These are phyloP conservation scores for Diplodia mutila DNA, from an alignment of 2,329 filamentous ascomycete genomes.

Conservation along the genomic window DNA sequence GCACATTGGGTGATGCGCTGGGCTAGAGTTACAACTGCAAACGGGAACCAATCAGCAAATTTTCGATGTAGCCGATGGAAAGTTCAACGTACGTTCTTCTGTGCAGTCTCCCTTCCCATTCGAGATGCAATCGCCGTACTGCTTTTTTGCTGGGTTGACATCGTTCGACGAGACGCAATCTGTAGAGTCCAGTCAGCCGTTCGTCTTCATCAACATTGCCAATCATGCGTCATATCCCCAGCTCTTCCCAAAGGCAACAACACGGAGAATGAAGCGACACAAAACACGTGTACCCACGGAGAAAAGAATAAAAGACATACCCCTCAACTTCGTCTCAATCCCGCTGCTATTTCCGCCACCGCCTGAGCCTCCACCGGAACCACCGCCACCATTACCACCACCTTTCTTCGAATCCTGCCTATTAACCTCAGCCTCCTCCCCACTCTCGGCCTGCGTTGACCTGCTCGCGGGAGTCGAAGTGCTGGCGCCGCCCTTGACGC, in stretches of 20 bases:
- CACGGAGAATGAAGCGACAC: rapidly evolving
- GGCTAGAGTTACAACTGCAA: not conserved
- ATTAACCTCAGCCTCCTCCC: not conserved
- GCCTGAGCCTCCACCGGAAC: too few species aligned
- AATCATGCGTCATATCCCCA: not conserved
- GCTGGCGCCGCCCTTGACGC: not conserved
- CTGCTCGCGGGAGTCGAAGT: not conserved
- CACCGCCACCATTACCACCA: not conserved
- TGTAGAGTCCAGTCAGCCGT: not conserved
- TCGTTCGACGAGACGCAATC: not conserved
- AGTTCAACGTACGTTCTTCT: not conserved
- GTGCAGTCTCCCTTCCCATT: conserved; percentile 5
- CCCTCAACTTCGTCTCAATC: not conserved
- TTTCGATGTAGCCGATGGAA: not conserved
- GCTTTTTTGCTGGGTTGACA: not conserved
- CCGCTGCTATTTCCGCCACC: not conserved
- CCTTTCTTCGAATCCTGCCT: not conserved
- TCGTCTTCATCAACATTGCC: not conserved
- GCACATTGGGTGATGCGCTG: not conserved
- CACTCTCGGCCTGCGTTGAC: not conserved
- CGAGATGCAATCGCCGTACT: not conserved
- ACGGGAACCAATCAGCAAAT: not conserved
- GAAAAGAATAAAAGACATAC: not conserved
- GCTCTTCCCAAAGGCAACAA: not conserved
- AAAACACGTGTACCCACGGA: not conserved